phyloP scores from a whole-genome alignment of 345 rosid species.

The Linum trigynum region DNA sequence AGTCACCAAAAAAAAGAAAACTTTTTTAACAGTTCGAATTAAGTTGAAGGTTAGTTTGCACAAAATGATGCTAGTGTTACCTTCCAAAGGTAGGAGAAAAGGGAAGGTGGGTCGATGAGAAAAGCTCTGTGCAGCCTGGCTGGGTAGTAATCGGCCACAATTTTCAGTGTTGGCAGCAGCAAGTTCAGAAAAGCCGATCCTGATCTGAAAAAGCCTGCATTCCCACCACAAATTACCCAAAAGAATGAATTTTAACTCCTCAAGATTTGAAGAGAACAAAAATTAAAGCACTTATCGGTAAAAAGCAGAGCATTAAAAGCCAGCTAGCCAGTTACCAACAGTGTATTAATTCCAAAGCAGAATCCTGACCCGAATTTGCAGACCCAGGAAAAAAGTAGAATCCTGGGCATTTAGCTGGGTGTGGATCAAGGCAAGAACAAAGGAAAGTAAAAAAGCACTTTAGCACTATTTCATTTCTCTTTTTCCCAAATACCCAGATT shows the following conservation, averaged over 20 bases:
- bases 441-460: no score
- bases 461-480: no score
- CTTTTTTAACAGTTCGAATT: background rate
- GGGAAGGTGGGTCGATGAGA: slow-evolving; percentile 91
- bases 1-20: background rate
- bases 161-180: slow-evolving; percentile 63
- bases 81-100: slow-evolving; percentile 92
- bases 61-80: slow-evolving; percentile 21
- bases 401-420: slow-evolving; percentile 14
- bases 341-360: background rate
- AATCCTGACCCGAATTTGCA: background rate
- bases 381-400: slow-evolving; percentile 9
- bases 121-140: slow-evolving; percentile 71
- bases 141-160: slow-evolving; percentile 71
- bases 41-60: background rate
- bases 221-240: background rate
- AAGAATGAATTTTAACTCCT: background rate
- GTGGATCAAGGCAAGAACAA: slow-evolving; percentile 10
- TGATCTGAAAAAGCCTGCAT: slow-evolving; percentile 90
- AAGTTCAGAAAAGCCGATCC: slow-evolving; percentile 80
- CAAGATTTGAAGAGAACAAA: no score
- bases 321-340: background rate
- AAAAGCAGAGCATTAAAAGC: no score
- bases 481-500: no score
- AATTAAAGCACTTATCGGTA: background rate